Base-by-base conservation (phyloP, 2,329 filamentous ascomycete species). In the Phaeoacremonium minimum region DNA sequence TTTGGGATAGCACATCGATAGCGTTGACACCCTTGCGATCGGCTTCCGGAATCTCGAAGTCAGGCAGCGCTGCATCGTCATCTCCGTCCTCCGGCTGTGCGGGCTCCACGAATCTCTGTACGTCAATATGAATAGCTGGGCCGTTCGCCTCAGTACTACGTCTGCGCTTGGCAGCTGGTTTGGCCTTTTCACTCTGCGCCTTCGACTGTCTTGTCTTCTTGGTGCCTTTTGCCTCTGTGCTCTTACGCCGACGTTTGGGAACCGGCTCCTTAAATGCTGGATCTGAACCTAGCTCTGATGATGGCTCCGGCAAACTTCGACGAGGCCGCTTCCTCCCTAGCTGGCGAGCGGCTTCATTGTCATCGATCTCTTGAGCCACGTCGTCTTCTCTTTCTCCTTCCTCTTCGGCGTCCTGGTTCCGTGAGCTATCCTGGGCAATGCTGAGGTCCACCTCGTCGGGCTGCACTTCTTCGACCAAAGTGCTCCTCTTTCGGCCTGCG, bases 1-100 rank as follows among this genome's bases (percentile, higher is more conserved):
- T 66, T 44, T 80, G 72, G 6, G 71, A 65, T 26, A 84, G 63
- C 2, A 83, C 78, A 46, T 84, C 80, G 3, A 83, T 63, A 0
- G 74, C 67, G 32, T 77, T 84, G 45, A 82, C 77, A 31, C 75
- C 75, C 15, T 62, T 57, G 13, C 69, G 66, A 46, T 70, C 73
- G 0, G 67, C 61, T 42, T 73, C 76, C 0, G 76, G 73, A 3
- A 80, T 74, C 5, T 75, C 69, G 3, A 60, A 51, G 30, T 67
- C 66, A 4, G 76, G 59, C 1, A 71, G 64, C 30, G 77, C 65
- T 4, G 58, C 55, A 15, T 63, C 59, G 7, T 56, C 55, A 4
- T 55, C 56, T 4, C 68, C 67, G 28, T 64, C 61, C 4, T 66
- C 60, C 14, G 52, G 56, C 4, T 56, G 56, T n/a, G 51, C 56